Base-by-base conservation (phyloP, 257 asterid genomes). In the Solanum etuberosum region DNA sequence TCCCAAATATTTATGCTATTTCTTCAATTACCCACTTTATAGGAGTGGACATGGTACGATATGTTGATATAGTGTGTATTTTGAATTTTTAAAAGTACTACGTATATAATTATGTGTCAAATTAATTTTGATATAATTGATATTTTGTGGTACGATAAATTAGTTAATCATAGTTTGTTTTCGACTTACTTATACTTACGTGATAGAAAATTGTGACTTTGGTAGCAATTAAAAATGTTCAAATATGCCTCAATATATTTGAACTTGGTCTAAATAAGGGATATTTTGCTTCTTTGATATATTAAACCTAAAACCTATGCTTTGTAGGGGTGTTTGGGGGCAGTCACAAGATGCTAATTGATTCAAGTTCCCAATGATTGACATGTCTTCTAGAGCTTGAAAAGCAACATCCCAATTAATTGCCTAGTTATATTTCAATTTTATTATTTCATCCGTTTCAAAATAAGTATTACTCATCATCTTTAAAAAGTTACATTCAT, bases 361-460 rank as follows among this genome's bases (percentile, higher is more conserved):
- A 18, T 89, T 87, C 91, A 89, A 87, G 89, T 78, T 87, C 35
- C 91, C 85, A 87, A 89, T 87, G 89, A 89, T 89, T 89, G 89
- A 86, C 27, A 68, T 87, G 89, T 84, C 70, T 84, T 89, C 83
- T 48, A 84, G n/a, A 86, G 40, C 68, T 78, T 86, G 25, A 73
- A 77, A 67, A 83, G 51, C 2, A 21, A 78, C 74, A 67, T 14
- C 84, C 31, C 77, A 40, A 12, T 83, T 83, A 37, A 73, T 71
- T 42, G 73, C 8, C 7, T 5, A 10, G 2, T 11, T n/a, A 61
- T 61, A 61, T 63, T 63, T 5, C 11, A 9, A 59, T 23, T 23
- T 4, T 23, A 9, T 59, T 59, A 21, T 7, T 21, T 18, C 3
- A 46, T n/a, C 4, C 70, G 6, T 63, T 54, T 54, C 25, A 54